These are phyloP conservation scores for Penicillium argentinense DNA, from an alignment of 495 filamentous ascomycete genomes.

Conservation along the genomic window DNA sequence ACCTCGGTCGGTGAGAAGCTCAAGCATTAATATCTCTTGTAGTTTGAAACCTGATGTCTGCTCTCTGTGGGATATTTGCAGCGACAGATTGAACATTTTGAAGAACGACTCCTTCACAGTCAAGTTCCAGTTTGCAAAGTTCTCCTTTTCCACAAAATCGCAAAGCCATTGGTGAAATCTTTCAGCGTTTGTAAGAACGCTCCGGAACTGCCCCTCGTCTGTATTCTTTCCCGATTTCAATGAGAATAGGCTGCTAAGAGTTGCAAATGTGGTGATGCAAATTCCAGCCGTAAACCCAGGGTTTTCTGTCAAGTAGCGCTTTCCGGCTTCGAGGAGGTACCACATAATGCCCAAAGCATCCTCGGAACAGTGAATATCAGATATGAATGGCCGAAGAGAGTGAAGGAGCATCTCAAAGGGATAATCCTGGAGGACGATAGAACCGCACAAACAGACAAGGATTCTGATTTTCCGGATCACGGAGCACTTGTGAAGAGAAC, in stretches of 20 bases:
- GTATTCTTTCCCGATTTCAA: slow-evolving; percentile 67
- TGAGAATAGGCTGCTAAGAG: slow-evolving; percentile 68
- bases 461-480: slow-evolving; percentile 84
- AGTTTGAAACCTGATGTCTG: slow-evolving; percentile 55
- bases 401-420: slow-evolving; percentile 91
- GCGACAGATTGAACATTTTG: slow-evolving; percentile 62
- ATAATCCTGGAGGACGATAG: slow-evolving; percentile 69
- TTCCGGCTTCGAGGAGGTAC: slow-evolving; percentile 75
- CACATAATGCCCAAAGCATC: slow-evolving; percentile 85
- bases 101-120: slow-evolving; percentile 57
- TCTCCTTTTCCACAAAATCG: slow-evolving; percentile 57
- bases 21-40: slow-evolving; percentile 71
- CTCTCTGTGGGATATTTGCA: slow-evolving; percentile 51
- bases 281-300: slow-evolving; percentile 79
- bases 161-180: slow-evolving; percentile 72
- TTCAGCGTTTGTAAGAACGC: slow-evolving; percentile 65
- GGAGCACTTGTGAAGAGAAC: slow-evolving; percentile 80
- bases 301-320: slow-evolving; percentile 56
- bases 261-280: slow-evolving; percentile 70
- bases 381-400: slow-evolving; percentile 73
- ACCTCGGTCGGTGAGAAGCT: slow-evolving; percentile 71
- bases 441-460: slow-evolving; percentile 73
- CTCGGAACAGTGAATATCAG: slow-evolving; percentile 83
- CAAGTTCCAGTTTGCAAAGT: slow-evolving; percentile 46
- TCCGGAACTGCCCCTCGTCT: slow-evolving; percentile 71